A percentile compares a stretch with the other conserved stretches of the same genome.
phyloP scores from a whole-genome alignment of 2,329 filamentous ascomycete species.

The Ophiobolus disseminans region DNA sequence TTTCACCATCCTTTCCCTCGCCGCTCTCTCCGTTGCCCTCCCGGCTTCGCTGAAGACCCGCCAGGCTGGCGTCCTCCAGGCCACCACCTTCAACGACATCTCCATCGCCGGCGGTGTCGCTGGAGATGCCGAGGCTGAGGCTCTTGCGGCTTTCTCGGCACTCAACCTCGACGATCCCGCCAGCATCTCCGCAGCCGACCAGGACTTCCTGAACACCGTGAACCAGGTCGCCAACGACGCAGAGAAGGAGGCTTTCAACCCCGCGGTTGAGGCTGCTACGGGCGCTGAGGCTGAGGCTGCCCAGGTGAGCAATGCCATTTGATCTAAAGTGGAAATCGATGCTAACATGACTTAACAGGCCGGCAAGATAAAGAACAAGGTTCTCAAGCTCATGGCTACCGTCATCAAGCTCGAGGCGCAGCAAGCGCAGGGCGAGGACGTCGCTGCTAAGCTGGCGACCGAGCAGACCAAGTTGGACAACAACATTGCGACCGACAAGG shows the following conservation, averaged over 20 bases:
- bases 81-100: slow-evolving; percentile 51
- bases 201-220: slow-evolving; percentile 60
- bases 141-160: slow-evolving; percentile 61
- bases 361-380: slow-evolving; percentile 68
- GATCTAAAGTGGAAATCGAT: neutral
- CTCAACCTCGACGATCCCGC: slow-evolving; percentile 56
- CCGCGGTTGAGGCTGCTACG: slow-evolving; percentile 58
- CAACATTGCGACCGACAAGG: slow-evolving; percentile 59
- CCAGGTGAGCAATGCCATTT: slow-evolving; percentile 19
- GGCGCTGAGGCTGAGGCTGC: slow-evolving; percentile 55
- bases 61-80: slow-evolving; percentile 35
- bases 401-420: slow-evolving; percentile 60
- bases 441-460: slow-evolving; percentile 53
- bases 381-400: slow-evolving; percentile 64
- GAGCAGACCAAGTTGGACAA: slow-evolving; percentile 62
- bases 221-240: slow-evolving; percentile 62
- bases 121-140: slow-evolving; percentile 8
- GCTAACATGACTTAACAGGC: slow-evolving; percentile 43
- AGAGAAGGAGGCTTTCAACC: slow-evolving; percentile 63
- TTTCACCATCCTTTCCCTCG: slow-evolving; percentile 35
- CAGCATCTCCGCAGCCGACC: slow-evolving; percentile 56
- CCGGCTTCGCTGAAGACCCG: slow-evolving; percentile 28
- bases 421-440: slow-evolving; percentile 60
- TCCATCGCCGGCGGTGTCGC: slow-evolving; percentile 46
- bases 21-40: slow-evolving; percentile 33